Evolutionary conservation across 2,329 filamentous ascomycete genomes (phyloP).

Genomic region (Aspergillus piperis): DNA sequence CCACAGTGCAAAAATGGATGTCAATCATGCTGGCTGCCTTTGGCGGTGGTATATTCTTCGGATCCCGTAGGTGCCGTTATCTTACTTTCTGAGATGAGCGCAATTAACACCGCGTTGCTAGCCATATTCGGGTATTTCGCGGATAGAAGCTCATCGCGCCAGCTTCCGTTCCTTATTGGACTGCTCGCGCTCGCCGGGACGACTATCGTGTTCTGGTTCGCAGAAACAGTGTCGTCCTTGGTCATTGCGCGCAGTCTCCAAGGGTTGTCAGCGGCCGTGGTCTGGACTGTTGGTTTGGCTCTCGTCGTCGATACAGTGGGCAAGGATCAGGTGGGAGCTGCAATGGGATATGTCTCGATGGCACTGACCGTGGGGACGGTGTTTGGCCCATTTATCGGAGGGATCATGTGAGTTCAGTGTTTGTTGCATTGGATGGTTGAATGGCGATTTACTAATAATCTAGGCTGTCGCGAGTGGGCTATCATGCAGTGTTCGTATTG

Average conservation of each 20-base stretch:
- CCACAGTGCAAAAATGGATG: slow-evolving; percentile 66
- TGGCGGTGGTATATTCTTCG: slow-evolving; percentile 62
- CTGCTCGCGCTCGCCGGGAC: slow-evolving; percentile 54
- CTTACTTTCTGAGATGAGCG: background rate
- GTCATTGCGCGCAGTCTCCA: slow-evolving; percentile 58
- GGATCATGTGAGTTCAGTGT: slow-evolving; percentile 52
- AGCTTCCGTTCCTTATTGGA: slow-evolving; percentile 60
- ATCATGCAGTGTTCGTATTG: slow-evolving; percentile 35
- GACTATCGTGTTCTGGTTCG: slow-evolving; percentile 58
- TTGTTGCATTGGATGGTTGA: background rate
- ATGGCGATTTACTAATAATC: background rate
- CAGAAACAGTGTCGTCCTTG: slow-evolving; percentile 49
- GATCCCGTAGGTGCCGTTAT: slow-evolving; percentile 29
- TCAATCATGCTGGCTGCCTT: slow-evolving; percentile 71
- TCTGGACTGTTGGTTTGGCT: slow-evolving; percentile 63
- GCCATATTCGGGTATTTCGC: slow-evolving; percentile 46
- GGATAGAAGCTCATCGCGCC: slow-evolving; percentile 55
- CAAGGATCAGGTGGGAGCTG: slow-evolving; percentile 58
- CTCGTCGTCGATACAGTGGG: slow-evolving; percentile 62
- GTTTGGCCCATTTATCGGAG: slow-evolving; percentile 60
- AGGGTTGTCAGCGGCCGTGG: slow-evolving; percentile 58
- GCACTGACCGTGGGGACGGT: slow-evolving; percentile 61
- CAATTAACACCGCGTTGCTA: slow-evolving; percentile 9
- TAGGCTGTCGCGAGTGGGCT: slow-evolving; percentile 29
- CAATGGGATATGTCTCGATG: slow-evolving; percentile 54